Base-by-base conservation (phyloP, 805 yeast species). In the Wickerhamomyces queroliae region DNA sequence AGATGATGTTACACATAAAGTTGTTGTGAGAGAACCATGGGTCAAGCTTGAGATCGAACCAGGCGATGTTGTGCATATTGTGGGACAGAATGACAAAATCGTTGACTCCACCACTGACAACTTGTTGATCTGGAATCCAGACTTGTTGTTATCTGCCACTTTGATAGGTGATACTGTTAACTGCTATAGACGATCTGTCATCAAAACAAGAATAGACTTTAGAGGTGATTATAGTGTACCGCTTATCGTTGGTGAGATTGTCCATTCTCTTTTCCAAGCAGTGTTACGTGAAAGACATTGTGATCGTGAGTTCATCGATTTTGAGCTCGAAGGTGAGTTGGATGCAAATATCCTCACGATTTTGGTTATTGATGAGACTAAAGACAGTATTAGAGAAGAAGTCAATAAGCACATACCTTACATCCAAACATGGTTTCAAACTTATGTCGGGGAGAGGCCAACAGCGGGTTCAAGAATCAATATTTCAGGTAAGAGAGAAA, bases 101-200 rank as follows among this genome's bases (percentile, higher is more conserved):
- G 70, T 82, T 8, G 85, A 81, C 47, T 66, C 69, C 34, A 71
- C 72, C 42, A 61, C 69, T 25, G 71, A 71, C 23, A 78, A 83
- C 48, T 56, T 89, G n/a, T 59, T 90, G 22, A 71, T 91, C 17
- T 73, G 93, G 72, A 76, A 84, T 47, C 99, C 99, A 0, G 98
- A 93, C 55, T 62, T 76, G 4, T 61, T 93, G 11, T 62, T 91
- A 0, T 76, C 96, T 0, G 89, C 96, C 2, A 93, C 98, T 0
- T 64, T 81, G 4, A 74, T 89, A 1, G 82, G 96, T 1, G 83
- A 83, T 31, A 81, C 91, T 2, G 63, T 87, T 23, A 69, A 66
- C 16, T 93, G 99, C 55, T 66, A 77, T 23, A 65, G 99, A 40
- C 75, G 80, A 42, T 76, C 91, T 0, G 79, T 86, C 0, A 58